These are phyloP conservation scores for Phytophthora europaea DNA, from an alignment of 352 stramenopile genomes.

Conservation along the genomic window DNA sequence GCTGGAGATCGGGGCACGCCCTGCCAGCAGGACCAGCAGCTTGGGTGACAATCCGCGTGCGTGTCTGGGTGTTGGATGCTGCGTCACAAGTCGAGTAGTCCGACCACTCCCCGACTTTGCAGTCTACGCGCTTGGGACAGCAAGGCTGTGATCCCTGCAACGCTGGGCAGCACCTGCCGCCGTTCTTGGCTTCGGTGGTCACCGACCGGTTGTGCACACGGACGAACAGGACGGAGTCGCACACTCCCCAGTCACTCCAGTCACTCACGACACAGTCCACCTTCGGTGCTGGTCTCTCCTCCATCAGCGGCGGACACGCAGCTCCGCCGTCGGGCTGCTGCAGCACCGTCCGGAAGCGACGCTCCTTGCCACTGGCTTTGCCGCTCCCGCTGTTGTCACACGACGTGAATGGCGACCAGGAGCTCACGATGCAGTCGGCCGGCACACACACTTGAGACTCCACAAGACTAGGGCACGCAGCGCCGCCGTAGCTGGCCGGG, in stretches of 20 bases:
- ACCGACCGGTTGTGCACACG: slow-evolving; percentile 47
- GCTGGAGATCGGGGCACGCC: slow-evolving; percentile 46
- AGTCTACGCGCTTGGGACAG: slow-evolving; percentile 54
- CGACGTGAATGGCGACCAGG: slow-evolving; percentile 60
- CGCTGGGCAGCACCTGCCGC: slow-evolving; percentile 45
- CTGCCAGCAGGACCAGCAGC: slow-evolving; percentile 47
- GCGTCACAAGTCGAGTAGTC: slow-evolving; percentile 55
- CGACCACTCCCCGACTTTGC: slow-evolving; percentile 60
- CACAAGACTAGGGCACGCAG: slow-evolving; percentile 43
- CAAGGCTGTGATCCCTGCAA: slow-evolving; percentile 48
- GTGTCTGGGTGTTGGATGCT: slow-evolving; percentile 56
- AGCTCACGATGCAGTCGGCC: slow-evolving; percentile 54
- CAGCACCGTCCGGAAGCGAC: slow-evolving; percentile 51
- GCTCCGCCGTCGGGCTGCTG: slow-evolving; percentile 51
- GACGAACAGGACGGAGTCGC: slow-evolving; percentile 32
- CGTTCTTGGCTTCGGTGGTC: slow-evolving; percentile 33
- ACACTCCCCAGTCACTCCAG: slow-evolving; percentile 52
- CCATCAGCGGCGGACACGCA: slow-evolving; percentile 53
- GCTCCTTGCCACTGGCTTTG: slow-evolving; percentile 19
- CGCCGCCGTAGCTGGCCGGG: slow-evolving; percentile 42
- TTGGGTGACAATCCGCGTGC: slow-evolving; percentile 51
- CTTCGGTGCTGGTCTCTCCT: slow-evolving; percentile 50
- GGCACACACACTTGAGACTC: slow-evolving; percentile 46
- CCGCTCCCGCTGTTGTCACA: slow-evolving; percentile 40
- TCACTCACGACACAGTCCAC: slow-evolving; percentile 56